phyloP scores from a whole-genome alignment of 352 stramenopile species.

The Globisporangium parvum region DNA sequence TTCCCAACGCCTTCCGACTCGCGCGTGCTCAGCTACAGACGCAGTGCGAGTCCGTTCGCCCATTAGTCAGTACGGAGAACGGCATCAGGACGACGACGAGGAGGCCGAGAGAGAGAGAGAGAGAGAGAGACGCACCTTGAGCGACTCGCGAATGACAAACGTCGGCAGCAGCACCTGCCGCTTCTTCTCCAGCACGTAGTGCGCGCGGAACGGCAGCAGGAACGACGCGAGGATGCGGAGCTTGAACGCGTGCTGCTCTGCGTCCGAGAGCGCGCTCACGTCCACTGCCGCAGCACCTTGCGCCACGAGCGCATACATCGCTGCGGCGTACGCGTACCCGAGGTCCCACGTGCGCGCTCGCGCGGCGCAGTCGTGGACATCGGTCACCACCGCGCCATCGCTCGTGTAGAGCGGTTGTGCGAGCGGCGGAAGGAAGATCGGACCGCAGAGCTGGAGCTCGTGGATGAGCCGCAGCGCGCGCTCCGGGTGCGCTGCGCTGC shows the following conservation, averaged over 20 bases:
- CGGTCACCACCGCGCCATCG: no score
- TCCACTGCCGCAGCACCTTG: constrained; percentile 11
- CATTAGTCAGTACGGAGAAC: no score
- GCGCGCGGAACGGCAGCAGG: constrained; percentile 44
- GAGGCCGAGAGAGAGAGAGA: no score
- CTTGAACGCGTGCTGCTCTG: constrained; percentile 40
- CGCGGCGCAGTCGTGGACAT: constrained; percentile 44
- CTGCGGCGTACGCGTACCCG: constrained; percentile 31
- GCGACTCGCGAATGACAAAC: constrained; percentile 52
- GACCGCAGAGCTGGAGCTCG: no score
- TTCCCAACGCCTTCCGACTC: no score
- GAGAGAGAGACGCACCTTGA: constrained; percentile 53
- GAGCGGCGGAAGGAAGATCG: no score
- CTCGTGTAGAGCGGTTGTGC: no score
- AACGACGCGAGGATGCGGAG: constrained; percentile 50
- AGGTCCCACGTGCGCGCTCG: constrained; percentile 19
- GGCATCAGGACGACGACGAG: no score
- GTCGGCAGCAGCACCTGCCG: constrained; percentile 34
- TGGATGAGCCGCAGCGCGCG: no score
- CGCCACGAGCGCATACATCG: constrained; percentile 34
- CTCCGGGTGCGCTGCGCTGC: no score
- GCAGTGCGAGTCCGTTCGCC: no score
- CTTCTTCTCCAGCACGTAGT: constrained; percentile 51
- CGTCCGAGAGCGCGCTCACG: constrained; percentile 26
- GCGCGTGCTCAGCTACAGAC: no score